phyloP scores from a whole-genome alignment of 805 yeast species.

The Kodamaea lidongshanica region DNA sequence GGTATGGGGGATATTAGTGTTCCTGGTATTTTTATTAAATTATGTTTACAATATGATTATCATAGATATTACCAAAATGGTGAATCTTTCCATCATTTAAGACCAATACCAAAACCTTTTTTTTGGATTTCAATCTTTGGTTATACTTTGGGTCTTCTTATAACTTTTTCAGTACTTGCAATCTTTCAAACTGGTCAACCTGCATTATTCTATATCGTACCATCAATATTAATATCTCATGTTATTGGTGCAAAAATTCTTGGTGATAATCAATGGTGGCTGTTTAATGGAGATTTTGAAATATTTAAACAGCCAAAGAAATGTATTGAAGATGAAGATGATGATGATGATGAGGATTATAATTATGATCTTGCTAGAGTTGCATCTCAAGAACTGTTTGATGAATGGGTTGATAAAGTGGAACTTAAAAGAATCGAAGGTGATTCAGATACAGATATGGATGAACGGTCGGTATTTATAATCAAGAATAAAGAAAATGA shows the following conservation, averaged over 20 bases:
- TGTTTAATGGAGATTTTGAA: constrained; percentile 18
- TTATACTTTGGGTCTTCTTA: constrained; percentile 41
- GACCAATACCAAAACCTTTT: constrained; percentile 37
- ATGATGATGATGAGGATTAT: constrained; percentile 12
- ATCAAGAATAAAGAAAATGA: too few relatives aligned
- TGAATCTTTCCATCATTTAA: constrained; percentile 34
- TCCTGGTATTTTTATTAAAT: constrained; percentile 50
- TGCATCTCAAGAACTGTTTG: constrained; percentile 13
- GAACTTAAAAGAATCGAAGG: constrained; percentile 12
- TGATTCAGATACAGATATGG: constrained; percentile 11
- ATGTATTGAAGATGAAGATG: constrained; percentile 10
- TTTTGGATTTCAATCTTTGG: constrained; percentile 41
- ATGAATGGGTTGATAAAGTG: constrained; percentile 17
- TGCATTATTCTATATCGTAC: constrained; percentile 59
- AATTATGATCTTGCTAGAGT: constrained; percentile 11
- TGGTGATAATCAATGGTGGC: constrained; percentile 30
- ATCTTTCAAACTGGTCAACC: constrained; percentile 51
- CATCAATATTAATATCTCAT: constrained; percentile 32
- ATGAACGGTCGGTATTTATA: constrained; percentile 7
- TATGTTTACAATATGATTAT: constrained; percentile 52
- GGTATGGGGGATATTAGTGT: constrained; percentile 65
- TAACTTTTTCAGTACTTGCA: constrained; percentile 38
- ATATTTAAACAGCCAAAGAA: too few relatives aligned
- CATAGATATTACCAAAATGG: constrained; percentile 19
- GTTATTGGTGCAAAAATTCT: constrained; percentile 25